Evolutionary conservation across 1,284 basidiomycete genomes (phyloP).

Genomic region (Ceratobasidium sp.): DNA sequence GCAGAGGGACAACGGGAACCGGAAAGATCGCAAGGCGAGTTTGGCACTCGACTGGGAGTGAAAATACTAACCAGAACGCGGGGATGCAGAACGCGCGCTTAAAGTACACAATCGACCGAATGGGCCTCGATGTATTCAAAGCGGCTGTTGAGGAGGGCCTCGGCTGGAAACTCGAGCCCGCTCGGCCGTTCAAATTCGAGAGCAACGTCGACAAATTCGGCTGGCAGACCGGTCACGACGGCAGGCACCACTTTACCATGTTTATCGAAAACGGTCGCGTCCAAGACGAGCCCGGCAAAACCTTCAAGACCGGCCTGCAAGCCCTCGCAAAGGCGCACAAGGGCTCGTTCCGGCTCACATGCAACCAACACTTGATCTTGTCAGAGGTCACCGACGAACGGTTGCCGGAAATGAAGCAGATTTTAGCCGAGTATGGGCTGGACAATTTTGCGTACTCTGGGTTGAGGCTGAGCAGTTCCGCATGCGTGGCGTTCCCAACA

Average conservation of each 20-base stretch:
- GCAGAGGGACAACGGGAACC: constrained; percentile 96
- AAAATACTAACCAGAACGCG: neutral
- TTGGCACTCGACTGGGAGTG: neutral
- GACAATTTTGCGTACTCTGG: constrained; percentile 86
- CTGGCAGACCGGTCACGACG: constrained; percentile 88
- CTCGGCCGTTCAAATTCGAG: constrained; percentile 82
- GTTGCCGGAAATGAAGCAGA: constrained; percentile 75
- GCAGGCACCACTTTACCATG: constrained; percentile 89
- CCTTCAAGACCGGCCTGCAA: constrained; percentile 92
- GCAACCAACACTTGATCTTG: constrained; percentile 94
- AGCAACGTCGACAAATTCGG: constrained; percentile 94
- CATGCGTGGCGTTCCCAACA: constrained; percentile 98
- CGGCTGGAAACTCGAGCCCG: constrained; percentile 77
- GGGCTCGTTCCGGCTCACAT: constrained; percentile 89
- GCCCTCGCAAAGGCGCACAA: constrained; percentile 95
- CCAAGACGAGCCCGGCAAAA: constrained; percentile 86
- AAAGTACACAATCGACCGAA: constrained; percentile 97
- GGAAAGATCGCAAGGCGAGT: constrained; percentile 70
- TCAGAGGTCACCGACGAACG: constrained; percentile 81
- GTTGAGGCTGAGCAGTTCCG: constrained; percentile 83
- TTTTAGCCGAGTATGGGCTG: constrained; percentile 87
- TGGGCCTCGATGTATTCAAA: constrained; percentile 87
- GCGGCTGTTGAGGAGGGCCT: constrained; percentile 89
- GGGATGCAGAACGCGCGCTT: constrained; percentile 81
- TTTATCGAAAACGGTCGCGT: constrained; percentile 99